Conservation (phyloP, 805 yeast genomes). For the Teunomyces gatunensis region DNA sequence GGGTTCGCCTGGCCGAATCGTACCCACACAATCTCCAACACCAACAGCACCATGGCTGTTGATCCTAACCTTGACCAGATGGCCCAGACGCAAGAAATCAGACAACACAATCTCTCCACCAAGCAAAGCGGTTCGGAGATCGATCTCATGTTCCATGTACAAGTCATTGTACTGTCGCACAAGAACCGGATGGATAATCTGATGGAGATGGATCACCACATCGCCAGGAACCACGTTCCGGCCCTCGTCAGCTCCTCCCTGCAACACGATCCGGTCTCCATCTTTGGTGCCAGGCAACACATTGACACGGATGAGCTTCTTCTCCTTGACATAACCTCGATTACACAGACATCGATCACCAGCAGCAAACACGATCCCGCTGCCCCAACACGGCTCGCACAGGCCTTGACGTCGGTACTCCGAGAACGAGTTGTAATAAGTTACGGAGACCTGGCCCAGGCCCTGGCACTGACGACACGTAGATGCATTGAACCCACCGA, state of each 20-base stretch:
- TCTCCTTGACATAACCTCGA: conserved; percentile 46
- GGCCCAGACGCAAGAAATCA: conserved; percentile 32
- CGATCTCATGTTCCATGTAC: conserved; percentile 43
- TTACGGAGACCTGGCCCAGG: conserved; percentile 46
- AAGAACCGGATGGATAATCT: conserved; percentile 36
- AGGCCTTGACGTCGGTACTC: conserved; percentile 33
- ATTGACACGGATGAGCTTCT: conserved; percentile 50
- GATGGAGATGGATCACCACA: conserved; percentile 54
- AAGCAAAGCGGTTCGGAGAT: conserved; percentile 51
- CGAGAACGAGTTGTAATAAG: conserved; percentile 41
- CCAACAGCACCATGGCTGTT: conserved; percentile 41
- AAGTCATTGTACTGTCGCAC: conserved; percentile 46
- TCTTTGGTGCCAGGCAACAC: conserved; percentile 55
- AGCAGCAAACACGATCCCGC: conserved; percentile 25
- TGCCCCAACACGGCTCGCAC: conserved; percentile 35
- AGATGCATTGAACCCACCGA: conserved; percentile 45
- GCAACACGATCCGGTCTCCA: conserved; percentile 50
- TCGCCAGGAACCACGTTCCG: conserved; percentile 62
- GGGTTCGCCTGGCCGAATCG: conserved; percentile 47
- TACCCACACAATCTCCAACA: conserved; percentile 47
- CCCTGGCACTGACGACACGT: conserved; percentile 42
- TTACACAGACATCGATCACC: conserved; percentile 22
- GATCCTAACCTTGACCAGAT: conserved; percentile 27
- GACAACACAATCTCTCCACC: conserved; percentile 50
- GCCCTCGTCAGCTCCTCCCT: conserved; percentile 68